A percentile compares a stretch with the other conserved stretches of the same genome.
These are phyloP conservation scores for Cercospora zeae-maydis DNA, from an alignment of 2,329 filamentous ascomycete species.

Conservation along the genomic window DNA sequence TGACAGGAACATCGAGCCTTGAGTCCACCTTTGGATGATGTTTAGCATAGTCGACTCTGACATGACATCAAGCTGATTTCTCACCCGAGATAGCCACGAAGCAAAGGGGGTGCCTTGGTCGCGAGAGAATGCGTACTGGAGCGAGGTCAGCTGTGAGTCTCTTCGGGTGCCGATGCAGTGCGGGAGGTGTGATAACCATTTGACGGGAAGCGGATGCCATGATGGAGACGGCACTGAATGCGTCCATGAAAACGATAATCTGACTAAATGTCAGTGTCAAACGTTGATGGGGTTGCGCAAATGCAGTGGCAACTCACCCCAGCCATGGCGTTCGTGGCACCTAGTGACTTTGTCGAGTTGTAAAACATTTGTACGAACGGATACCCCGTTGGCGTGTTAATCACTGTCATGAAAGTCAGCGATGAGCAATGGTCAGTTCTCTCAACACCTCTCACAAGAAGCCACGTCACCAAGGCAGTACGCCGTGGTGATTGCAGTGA, in stretches of 20 bases:
- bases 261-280: slow-evolving; percentile 7
- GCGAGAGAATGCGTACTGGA: slow-evolving; percentile 1
- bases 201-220: slow-evolving; percentile 28
- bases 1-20: slow-evolving; percentile 24
- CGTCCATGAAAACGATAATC: slow-evolving; percentile 28
- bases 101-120: slow-evolving; percentile 3
- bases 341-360: slow-evolving; percentile 26
- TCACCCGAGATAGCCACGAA: not conserved
- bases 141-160: not conserved
- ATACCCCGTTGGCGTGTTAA: slow-evolving; percentile 28
- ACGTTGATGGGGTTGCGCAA: not conserved
- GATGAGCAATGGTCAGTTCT: not conserved
- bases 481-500: slow-evolving; percentile 21
- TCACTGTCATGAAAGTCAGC: slow-evolving; percentile 13
- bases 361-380: slow-evolving; percentile 29
- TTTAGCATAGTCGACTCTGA: not conserved
- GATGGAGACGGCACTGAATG: slow-evolving; percentile 22
- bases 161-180: too few relatives aligned
- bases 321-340: slow-evolving; percentile 26
- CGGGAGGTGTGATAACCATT: slow-evolving; percentile 3
- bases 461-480: slow-evolving; percentile 23
- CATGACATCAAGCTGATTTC: too few relatives aligned
- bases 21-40: not conserved
- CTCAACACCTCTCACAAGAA: not conserved
- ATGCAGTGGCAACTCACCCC: slow-evolving; percentile 6